Conservation (phyloP, 1,284 basidiomycete species). For the Ustilago trichophora region DNA sequence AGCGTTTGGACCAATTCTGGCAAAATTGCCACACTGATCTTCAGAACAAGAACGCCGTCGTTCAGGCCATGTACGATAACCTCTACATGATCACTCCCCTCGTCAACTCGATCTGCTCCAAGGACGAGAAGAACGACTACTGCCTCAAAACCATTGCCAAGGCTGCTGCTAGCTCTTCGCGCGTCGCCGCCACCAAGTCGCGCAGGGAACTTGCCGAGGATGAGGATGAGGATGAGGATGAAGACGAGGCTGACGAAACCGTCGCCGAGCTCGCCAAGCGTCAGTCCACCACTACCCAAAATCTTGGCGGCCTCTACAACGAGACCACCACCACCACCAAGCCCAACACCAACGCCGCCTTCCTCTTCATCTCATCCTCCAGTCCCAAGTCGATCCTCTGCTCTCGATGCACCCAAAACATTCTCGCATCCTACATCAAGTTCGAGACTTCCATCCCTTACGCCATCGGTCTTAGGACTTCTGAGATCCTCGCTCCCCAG, state of each 20-base stretch:
- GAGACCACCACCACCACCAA: constrained; percentile 14
- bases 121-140: constrained; percentile 47
- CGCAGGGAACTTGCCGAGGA: constrained; percentile 11
- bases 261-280: constrained; percentile 17
- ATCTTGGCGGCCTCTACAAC: constrained; percentile 18
- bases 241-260: constrained; percentile 10
- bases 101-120: constrained; percentile 54
- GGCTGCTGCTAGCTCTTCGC: constrained; percentile 25
- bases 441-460: constrained; percentile 61
- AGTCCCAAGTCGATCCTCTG: constrained; percentile 53
- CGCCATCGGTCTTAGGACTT: constrained; percentile 54
- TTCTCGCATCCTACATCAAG: constrained; percentile 57
- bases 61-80: constrained; percentile 56
- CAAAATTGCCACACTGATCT: constrained; percentile 49
- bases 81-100: constrained; percentile 61
- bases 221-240: constrained; percentile 9
- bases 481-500: constrained; percentile 49
- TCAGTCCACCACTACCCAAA: constrained; percentile 9
- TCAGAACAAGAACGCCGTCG: constrained; percentile 30
- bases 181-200: constrained; percentile 7
- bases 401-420: constrained; percentile 53
- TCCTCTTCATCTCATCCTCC: constrained; percentile 54
- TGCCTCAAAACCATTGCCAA: constrained; percentile 52
- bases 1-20: constrained; percentile 50
- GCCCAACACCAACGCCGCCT: constrained; percentile 55